These are phyloP conservation scores for Pseudoscleropodium purum DNA, from an alignment of 225 moss, liverwort and hornwort species.

Conservation along the genomic window DNA sequence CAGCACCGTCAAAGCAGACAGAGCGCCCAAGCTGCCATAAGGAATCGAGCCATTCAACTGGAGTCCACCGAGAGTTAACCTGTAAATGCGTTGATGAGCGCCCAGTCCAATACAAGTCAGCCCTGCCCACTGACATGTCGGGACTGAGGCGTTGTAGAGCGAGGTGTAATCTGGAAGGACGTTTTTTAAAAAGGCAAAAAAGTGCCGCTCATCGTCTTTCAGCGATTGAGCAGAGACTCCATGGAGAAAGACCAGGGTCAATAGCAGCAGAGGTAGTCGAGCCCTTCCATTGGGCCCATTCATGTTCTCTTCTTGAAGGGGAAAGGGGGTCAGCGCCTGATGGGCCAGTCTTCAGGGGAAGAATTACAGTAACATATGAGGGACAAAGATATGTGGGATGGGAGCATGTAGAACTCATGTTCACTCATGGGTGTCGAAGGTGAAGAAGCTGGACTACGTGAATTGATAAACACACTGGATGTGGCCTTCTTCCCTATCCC, in stretches of 20 bases:
- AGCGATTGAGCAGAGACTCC: constrained; percentile 20
- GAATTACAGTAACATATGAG: neutral
- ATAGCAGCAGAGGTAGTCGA: constrained; percentile 6
- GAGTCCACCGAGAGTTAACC: neutral
- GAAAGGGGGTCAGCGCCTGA: neutral
- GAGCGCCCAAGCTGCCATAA: constrained; percentile 26
- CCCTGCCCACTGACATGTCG: constrained; percentile 33
- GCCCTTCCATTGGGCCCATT: constrained; percentile 11
- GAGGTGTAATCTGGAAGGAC: constrained; percentile 22
- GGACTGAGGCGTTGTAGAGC: constrained; percentile 13
- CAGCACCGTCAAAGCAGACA: constrained; percentile 30
- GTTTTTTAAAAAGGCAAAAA: constrained; percentile 10
- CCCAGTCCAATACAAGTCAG: constrained; percentile 33
- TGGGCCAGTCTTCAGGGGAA: neutral
- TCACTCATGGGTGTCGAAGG: neutral
- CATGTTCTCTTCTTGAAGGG: constrained; percentile 23
- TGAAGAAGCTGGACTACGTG: neutral
- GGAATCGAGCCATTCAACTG: constrained; percentile 37
- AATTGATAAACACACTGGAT: neutral
- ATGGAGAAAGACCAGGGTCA: constrained; percentile 9
- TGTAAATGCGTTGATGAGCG: constrained; percentile 28
- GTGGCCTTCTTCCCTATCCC: neutral
- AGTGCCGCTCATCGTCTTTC: constrained; percentile 15
- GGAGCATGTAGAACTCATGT: neutral
- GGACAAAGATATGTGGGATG: neutral